These are phyloP conservation scores for Epipyxis sp. DNA, from an alignment of 108 stramenopile genomes.

Conservation along the genomic window DNA sequence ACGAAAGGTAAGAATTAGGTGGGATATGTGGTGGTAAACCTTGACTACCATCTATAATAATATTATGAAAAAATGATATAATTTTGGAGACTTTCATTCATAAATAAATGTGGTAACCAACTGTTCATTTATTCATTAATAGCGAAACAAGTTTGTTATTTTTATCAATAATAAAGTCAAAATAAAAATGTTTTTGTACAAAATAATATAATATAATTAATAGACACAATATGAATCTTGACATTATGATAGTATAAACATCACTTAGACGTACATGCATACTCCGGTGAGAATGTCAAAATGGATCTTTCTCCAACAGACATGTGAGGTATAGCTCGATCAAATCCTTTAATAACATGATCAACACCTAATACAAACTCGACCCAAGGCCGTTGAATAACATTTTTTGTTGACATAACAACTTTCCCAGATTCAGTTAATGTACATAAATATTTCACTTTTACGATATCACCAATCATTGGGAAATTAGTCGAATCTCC, in stretches of 20 bases:
- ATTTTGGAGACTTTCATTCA: neutral
- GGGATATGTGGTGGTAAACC: slow-evolving; percentile 29
- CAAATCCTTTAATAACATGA: slow-evolving; percentile 29
- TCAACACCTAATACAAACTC: slow-evolving; percentile 29
- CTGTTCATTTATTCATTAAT: too few relatives aligned
- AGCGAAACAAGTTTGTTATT: too few relatives aligned
- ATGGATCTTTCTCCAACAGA: slow-evolving; percentile 23
- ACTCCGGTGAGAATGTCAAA: neutral
- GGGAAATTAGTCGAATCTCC: slow-evolving; percentile 19
- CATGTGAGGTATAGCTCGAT: slow-evolving; percentile 27
- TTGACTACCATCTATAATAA: neutral
- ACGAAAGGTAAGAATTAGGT: neutral
- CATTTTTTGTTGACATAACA: slow-evolving; percentile 21
- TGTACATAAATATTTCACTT: neutral
- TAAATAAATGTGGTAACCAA: neutral
- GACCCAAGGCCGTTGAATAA: slow-evolving; percentile 12
- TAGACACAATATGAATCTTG: too few relatives aligned
- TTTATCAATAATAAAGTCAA: too few relatives aligned
- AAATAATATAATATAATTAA: too few relatives aligned
- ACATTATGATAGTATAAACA: too few relatives aligned
- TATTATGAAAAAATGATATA: neutral
- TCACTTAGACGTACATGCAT: slow-evolving; percentile 14
- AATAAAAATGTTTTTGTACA: too few relatives aligned
- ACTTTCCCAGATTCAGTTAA: slow-evolving; percentile 13
- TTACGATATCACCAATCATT: slow-evolving; percentile 28